These are phyloP conservation scores for Fusarium sp. DNA, from an alignment of 2,329 filamentous ascomycete genomes.

Conservation along the genomic window DNA sequence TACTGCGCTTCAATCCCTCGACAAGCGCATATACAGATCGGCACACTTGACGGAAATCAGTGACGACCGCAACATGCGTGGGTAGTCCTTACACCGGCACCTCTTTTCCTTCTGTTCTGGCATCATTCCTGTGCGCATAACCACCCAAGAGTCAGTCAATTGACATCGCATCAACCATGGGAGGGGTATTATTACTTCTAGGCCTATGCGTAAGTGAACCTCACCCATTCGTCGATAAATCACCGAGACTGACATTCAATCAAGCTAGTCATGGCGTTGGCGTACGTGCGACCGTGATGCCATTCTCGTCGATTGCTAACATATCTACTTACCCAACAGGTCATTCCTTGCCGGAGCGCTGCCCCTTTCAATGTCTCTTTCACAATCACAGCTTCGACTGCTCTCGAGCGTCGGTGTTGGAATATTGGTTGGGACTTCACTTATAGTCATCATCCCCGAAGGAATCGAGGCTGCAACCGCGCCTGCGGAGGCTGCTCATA, in stretches of 20 bases:
- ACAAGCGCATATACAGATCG: slow-evolving; percentile 6
- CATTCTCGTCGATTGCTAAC: slow-evolving; percentile 33
- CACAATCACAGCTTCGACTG: slow-evolving; percentile 85
- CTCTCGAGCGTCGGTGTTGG: slow-evolving; percentile 94
- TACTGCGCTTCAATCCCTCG: slow-evolving; percentile 6
- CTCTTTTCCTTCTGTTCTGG: slow-evolving; percentile 8
- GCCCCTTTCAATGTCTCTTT: slow-evolving; percentile 88
- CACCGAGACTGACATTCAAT: slow-evolving; percentile 36
- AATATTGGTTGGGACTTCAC: slow-evolving; percentile 90
- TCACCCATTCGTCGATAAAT: not conserved
- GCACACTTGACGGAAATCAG: not conserved
- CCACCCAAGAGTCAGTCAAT: slow-evolving; percentile 13
- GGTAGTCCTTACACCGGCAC: slow-evolving; percentile 26
- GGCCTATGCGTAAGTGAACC: slow-evolving; percentile 53
- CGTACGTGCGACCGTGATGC: slow-evolving; percentile 56
- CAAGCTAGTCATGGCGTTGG: slow-evolving; percentile 67
- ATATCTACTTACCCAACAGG: slow-evolving; percentile 58
- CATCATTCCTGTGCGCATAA: slow-evolving; percentile 23
- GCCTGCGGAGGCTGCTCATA: slow-evolving; percentile 54
- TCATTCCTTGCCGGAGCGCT: slow-evolving; percentile 94
- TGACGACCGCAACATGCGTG: slow-evolving; percentile 37
- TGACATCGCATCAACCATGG: slow-evolving; percentile 48
- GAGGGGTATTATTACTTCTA: slow-evolving; percentile 53
- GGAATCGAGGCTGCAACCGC: slow-evolving; percentile 90
- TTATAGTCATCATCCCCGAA: slow-evolving; percentile 98